These are phyloP conservation scores for Epichloe aotearoae DNA, from an alignment of 2,329 filamentous ascomycete genomes.

Conservation along the genomic window DNA sequence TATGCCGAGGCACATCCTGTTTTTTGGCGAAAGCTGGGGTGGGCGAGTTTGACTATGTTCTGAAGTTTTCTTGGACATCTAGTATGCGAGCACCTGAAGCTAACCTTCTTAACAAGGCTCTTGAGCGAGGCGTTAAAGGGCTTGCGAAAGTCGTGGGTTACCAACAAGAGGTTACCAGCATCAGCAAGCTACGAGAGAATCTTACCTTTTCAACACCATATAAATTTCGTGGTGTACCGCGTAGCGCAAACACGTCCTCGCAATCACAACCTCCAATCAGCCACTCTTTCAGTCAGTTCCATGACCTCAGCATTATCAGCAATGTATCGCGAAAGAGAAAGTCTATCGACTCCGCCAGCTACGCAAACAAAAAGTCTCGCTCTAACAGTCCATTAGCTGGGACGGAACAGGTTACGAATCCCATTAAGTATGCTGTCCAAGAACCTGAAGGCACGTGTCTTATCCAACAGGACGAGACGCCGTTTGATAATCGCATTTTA, in stretches of 20 bases:
- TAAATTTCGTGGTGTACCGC: background rate
- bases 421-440: background rate
- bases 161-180: background rate
- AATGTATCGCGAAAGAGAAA: background rate
- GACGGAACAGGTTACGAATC: background rate
- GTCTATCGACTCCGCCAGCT: background rate
- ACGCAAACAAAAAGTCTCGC: background rate
- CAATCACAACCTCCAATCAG: background rate
- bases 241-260: background rate
- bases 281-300: background rate
- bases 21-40: background rate
- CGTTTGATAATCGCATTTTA: slow-evolving; percentile 3
- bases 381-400: background rate
- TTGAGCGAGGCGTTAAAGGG: background rate
- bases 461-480: background rate
- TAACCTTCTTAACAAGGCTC: background rate
- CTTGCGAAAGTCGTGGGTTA: background rate
- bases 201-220: background rate
- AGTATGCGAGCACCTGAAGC: background rate
- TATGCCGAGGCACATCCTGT: background rate
- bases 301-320: background rate
- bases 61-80: background rate
- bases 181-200: background rate
- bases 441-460: slow-evolving; percentile 1
- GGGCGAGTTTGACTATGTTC: background rate